Conservation (phyloP, 495 filamentous ascomycete genomes). For the Annulohypoxylon bovei region DNA sequence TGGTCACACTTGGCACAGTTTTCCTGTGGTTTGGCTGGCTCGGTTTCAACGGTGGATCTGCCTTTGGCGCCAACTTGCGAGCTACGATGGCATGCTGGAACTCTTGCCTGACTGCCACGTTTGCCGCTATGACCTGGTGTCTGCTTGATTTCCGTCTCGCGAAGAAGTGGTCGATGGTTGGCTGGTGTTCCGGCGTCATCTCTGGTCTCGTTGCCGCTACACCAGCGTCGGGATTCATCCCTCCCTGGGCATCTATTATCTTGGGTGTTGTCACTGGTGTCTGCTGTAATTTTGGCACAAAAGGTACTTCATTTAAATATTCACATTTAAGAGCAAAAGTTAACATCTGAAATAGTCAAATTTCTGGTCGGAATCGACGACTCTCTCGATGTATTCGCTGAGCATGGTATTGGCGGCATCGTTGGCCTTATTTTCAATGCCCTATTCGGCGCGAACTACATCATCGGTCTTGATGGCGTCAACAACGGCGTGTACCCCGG, state of each 20-base stretch:
- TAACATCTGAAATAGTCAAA: slow-evolving; percentile 72
- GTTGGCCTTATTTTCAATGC: slow-evolving; percentile 93
- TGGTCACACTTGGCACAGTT: slow-evolving; percentile 93
- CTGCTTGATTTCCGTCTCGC: slow-evolving; percentile 94
- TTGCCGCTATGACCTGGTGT: slow-evolving; percentile 89
- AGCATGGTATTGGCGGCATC: slow-evolving; percentile 95
- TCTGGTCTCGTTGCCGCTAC: slow-evolving; percentile 91
- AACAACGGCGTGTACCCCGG: slow-evolving; percentile 77
- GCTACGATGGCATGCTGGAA: slow-evolving; percentile 99
- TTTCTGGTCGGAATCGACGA: slow-evolving; percentile 96
- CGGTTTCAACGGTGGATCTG: slow-evolving; percentile 96
- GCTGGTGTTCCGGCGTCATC: slow-evolving; percentile 96
- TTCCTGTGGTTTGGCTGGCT: slow-evolving; percentile 99
- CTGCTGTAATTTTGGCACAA: slow-evolving; percentile 93
- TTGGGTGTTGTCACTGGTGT: slow-evolving; percentile 87
- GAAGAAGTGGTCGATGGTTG: slow-evolving; percentile 99
- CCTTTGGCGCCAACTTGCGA: slow-evolving; percentile 94
- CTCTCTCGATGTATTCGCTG: slow-evolving; percentile 96
- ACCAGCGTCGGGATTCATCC: slow-evolving; percentile 85
- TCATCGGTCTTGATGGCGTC: slow-evolving; percentile 93
- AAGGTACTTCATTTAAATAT: slow-evolving; percentile 53
- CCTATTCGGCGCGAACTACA: slow-evolving; percentile 85
- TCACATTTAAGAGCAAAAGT: slow-evolving; percentile 35
- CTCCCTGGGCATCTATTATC: slow-evolving; percentile 88
- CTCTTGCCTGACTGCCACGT: slow-evolving; percentile 89